Base-by-base conservation (phyloP, 163 green algal genomes). In the Smithsoniella earleae region DNA sequence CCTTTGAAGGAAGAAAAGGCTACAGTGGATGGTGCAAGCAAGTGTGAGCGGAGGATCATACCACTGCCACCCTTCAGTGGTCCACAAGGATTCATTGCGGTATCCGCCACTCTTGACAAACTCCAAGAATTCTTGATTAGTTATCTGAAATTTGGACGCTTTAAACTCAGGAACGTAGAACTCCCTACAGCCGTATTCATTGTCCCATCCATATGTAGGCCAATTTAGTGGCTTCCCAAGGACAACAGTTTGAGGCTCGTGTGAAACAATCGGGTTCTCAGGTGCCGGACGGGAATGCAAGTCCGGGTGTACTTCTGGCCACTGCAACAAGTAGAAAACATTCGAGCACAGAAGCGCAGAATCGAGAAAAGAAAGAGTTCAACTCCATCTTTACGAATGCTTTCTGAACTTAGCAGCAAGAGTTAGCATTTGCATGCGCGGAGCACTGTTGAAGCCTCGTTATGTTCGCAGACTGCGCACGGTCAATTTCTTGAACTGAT, bases 121-220 rank as follows among this genome's bases (percentile, higher is more conserved):
- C 16, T 80, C 80, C n/a, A 87, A 74, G 64, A 92, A 90, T 79
- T 91, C 83, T 37, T 82, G 86, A 76, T 92, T 92, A 76, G 79
- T 91, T 46, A 88, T 13, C 37, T 75, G 65, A 36, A 77, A 73
- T 33, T 43, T 40, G 37, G 73, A 73, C 4, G 77, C 81, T 18
- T 22, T 4, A 76, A 88, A 89, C 8, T 33, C 3, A 22, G 46
- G 46, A 37, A 89, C 85, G 6, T 76, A 1, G 28, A 91, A 74
- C 46, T 77, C 65, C 62, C 82, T 82, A 38, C 25, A 3, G 77
- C 87, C 87, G 64, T 91, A 92, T 80, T 91, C 87, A 72, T 90
- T 91, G 80, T 92, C 87, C 83, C 82, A 92, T 25, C 86, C 87
- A 75, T 87, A 92, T 28, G 74, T 82, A 31, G 87, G 87, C 76